These are phyloP conservation scores for Spathaspora girioi DNA, from an alignment of 805 yeast genomes.

Conservation along the genomic window DNA sequence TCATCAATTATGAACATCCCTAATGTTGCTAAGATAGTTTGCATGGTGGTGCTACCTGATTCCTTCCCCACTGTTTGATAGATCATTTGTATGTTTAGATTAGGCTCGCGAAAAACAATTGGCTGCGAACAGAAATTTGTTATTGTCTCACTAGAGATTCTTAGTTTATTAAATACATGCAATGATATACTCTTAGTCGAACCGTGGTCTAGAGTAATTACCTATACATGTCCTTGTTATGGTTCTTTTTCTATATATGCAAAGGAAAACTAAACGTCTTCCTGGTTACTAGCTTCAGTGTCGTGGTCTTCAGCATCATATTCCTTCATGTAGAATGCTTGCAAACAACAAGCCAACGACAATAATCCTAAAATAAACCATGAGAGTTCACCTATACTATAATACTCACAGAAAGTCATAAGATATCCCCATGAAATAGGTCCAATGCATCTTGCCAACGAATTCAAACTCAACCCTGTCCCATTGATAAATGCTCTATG, in stretches of 20 bases:
- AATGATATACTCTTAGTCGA: no score
- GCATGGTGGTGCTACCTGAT: neutral
- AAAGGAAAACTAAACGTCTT: neutral
- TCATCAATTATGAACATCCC: slow-evolving; percentile 94
- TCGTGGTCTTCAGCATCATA: slow-evolving; percentile 21
- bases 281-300: slow-evolving; percentile 3
- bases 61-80: neutral
- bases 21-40: slow-evolving; percentile 51
- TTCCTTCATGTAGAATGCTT: slow-evolving; percentile 20
- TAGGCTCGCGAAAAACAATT: no score
- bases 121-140: no score
- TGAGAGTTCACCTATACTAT: slow-evolving; percentile 19
- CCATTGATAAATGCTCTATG: slow-evolving; percentile 55
- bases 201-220: no score
- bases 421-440: slow-evolving; percentile 27
- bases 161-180: no score
- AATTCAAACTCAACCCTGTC: slow-evolving; percentile 44
- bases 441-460: slow-evolving; percentile 25
- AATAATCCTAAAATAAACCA: slow-evolving; percentile 25
- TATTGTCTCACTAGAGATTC: no score
- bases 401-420: slow-evolving; percentile 23
- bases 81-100: no score
- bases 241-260: no score
- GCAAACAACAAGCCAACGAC: slow-evolving; percentile 15
- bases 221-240: no score